These are phyloP conservation scores for Pleurotus salmoneostramineus DNA, from an alignment of 768 basidiomycete species.

Conservation along the genomic window DNA sequence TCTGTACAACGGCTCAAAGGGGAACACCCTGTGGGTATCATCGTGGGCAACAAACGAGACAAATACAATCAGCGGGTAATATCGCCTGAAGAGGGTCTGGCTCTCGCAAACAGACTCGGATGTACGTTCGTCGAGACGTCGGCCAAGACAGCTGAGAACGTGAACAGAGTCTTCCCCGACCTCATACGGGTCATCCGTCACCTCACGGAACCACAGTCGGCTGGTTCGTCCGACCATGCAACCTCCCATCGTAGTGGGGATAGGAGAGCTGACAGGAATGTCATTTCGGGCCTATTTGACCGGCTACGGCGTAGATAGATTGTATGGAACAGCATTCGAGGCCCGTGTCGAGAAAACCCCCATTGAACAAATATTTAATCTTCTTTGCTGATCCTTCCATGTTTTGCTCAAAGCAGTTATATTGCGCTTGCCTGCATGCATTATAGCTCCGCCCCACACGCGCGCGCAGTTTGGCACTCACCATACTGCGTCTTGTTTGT, in stretches of 20 bases:
- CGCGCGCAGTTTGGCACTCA: neutral
- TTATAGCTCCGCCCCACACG: constrained; percentile 9
- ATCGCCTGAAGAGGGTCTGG: constrained; percentile 17
- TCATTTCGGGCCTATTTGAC: constrained; percentile 8
- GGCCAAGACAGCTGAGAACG: constrained; percentile 21
- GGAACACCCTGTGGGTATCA: constrained; percentile 15
- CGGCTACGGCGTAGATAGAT: constrained; percentile 7
- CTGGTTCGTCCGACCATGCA: neutral
- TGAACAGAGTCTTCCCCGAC: constrained; percentile 11
- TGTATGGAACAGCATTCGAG: constrained; percentile 5
- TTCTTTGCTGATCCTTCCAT: constrained; percentile 7
- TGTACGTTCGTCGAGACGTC: constrained; percentile 25
- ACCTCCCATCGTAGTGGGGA: constrained; percentile 6
- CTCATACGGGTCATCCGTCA: constrained; percentile 6
- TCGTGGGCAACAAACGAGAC: constrained; percentile 26
- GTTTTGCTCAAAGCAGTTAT: constrained; percentile 8
- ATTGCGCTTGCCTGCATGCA: neutral
- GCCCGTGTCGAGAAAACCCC: neutral
- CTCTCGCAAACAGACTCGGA: constrained; percentile 20
- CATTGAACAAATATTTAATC: neutral
- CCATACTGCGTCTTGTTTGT: neutral
- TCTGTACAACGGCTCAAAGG: constrained; percentile 17
- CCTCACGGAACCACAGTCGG: neutral
- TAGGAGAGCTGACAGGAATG: constrained; percentile 8
- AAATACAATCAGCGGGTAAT: constrained; percentile 17